Evolutionary conservation across 23 red algal genomes (phyloP).

Genomic region (Cyanidium caldarium): DNA sequence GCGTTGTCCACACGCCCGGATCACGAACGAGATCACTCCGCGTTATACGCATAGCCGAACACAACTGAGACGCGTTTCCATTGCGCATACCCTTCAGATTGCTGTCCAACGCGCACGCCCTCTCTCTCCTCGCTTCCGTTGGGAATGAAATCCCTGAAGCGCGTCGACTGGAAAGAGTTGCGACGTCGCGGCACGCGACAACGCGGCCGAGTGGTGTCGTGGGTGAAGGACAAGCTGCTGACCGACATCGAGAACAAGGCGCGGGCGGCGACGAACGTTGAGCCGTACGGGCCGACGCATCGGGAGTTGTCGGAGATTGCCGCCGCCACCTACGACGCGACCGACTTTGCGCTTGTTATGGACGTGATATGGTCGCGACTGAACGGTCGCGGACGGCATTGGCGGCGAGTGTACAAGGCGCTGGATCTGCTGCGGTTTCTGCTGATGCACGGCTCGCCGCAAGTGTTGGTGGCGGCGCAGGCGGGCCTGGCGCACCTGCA

Average conservation of each 20-base stretch:
- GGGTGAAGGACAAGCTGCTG: too few species aligned
- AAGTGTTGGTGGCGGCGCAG: conserved; percentile 25
- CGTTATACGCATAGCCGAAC: too few species aligned
- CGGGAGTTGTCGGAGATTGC: conserved; percentile 58
- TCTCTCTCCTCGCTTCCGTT: too few species aligned
- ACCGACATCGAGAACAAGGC: conserved; percentile 77
- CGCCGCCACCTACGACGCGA: conserved; percentile 25
- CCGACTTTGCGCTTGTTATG: conserved; percentile 66
- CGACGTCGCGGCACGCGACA: too few species aligned
- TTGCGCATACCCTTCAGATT: too few species aligned
- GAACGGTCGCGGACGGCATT: conserved; percentile 24
- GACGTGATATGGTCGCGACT: conserved; percentile 64
- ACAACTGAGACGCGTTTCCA: too few species aligned
- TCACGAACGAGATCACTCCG: too few species aligned
- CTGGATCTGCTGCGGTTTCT: conserved; percentile 45
- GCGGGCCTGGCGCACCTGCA: conserved; percentile 26
- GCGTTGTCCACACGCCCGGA: too few species aligned
- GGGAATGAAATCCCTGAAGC: too few species aligned
- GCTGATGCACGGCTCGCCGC: conserved; percentile 45
- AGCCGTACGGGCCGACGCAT: conserved; percentile 35
- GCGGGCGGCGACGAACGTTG: conserved; percentile 45
- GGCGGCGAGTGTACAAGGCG: conserved; percentile 66
- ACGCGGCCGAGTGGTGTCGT: too few species aligned
- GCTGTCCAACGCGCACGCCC: too few species aligned
- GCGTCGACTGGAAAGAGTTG: too few species aligned